phyloP scores from a whole-genome alignment of 2,329 filamentous ascomycete genomes.

The Fusarium sp. region DNA sequence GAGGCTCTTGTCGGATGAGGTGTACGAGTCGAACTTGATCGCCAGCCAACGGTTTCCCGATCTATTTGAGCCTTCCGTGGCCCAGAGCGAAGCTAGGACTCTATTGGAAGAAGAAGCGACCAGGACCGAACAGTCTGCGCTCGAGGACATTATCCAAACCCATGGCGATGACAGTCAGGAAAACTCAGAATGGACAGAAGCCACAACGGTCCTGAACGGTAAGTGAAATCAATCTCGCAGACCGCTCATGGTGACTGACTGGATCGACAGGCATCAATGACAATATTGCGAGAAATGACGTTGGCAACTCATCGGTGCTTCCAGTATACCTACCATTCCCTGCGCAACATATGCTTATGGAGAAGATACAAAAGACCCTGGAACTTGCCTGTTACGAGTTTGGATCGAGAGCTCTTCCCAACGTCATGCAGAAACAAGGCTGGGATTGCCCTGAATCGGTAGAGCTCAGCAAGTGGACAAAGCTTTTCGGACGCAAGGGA shows the following conservation, averaged over 20 bases:
- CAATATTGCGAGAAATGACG: no score
- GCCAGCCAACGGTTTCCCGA: background rate
- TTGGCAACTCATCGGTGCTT: background rate
- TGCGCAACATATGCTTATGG: background rate
- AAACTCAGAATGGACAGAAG: background rate
- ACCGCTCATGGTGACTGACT: no score
- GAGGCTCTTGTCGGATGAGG: background rate
- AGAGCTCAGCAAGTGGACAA: background rate
- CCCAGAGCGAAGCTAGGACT: background rate
- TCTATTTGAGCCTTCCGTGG: background rate
- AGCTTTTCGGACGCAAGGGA: background rate
- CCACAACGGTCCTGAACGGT: no score
- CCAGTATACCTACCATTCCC: background rate
- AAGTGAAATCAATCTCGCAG: no score
- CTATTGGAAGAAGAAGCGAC: background rate
- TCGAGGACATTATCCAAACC: background rate
- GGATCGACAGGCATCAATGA: no score
- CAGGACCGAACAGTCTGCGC: background rate
- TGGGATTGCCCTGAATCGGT: background rate
- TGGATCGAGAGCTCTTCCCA: background rate
- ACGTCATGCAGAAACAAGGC: background rate
- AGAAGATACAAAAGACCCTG: background rate
- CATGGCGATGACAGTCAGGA: background rate
- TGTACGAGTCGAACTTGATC: background rate
- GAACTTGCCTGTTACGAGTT: background rate